Evolutionary conservation across 805 yeast genomes (phyloP).

Genomic region (Lipomyces chichibuensis): DNA sequence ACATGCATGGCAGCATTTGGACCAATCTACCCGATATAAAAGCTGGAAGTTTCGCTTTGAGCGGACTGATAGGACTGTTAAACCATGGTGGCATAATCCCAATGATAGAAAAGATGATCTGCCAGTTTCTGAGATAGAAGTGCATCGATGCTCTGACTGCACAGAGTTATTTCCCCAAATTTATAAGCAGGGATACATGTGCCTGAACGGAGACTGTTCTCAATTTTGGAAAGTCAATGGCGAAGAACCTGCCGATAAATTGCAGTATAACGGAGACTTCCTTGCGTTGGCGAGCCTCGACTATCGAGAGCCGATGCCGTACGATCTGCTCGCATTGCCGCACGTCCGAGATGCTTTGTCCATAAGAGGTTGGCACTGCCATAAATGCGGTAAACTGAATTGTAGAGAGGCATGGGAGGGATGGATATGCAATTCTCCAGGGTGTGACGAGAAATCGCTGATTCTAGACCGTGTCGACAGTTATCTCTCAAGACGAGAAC

Average conservation of each 20-base stretch:
- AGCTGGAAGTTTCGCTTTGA: slow-evolving; percentile 16
- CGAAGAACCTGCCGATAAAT: not conserved
- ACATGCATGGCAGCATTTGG: slow-evolving; percentile 12
- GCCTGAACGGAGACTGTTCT: not conserved
- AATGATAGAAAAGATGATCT: not conserved
- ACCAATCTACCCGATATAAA: not conserved
- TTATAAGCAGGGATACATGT: not conserved
- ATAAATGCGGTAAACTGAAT: slow-evolving; percentile 12
- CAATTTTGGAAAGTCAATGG: slow-evolving; percentile 1
- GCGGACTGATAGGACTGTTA: not conserved
- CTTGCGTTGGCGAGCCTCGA: not conserved
- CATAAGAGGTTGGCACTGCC: slow-evolving; percentile 11
- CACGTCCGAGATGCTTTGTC: slow-evolving; percentile 1
- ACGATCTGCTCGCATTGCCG: not conserved
- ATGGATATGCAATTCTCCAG: slow-evolving; percentile 8
- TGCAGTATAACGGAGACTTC: slow-evolving; percentile 3
- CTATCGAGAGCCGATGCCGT: not conserved
- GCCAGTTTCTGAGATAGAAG: not conserved
- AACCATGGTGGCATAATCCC: slow-evolving; percentile 13
- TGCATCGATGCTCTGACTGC: not conserved
- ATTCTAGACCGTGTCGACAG: slow-evolving; percentile 5
- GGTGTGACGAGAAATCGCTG: slow-evolving; percentile 3
- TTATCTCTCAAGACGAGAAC: slow-evolving; percentile 1
- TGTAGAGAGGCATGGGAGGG: slow-evolving; percentile 14
- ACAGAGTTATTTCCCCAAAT: not conserved